Evolutionary conservation across 495 filamentous ascomycete genomes (phyloP).

Genomic region (Cercophora newfieldiana): DNA sequence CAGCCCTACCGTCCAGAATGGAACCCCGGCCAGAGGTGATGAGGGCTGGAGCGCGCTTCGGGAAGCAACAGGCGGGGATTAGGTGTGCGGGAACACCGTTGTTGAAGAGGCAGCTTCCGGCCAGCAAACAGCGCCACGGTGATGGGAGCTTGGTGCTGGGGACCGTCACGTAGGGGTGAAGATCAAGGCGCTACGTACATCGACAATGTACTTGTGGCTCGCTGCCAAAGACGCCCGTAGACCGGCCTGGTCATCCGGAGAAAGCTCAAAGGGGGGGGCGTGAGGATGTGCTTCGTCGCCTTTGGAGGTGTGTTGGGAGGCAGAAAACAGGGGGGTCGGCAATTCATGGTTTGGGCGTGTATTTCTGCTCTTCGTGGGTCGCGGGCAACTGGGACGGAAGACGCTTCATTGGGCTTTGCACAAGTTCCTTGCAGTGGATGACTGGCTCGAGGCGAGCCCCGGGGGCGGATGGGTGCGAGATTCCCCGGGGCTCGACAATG

Average conservation of each 20-base stretch:
- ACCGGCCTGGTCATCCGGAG: background rate
- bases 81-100: background rate
- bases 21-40: background rate
- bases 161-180: background rate
- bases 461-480: background rate
- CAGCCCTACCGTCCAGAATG: background rate
- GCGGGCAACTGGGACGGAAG: background rate
- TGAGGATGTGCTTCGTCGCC: background rate
- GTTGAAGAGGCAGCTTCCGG: background rate
- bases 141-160: background rate
- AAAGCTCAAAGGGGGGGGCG: background rate
- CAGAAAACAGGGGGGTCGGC: background rate
- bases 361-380: slow-evolving; percentile 3
- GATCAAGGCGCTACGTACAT: background rate
- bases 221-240: background rate
- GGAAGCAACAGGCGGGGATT: background rate
- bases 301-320: background rate
- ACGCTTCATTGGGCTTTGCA: slow-evolving; percentile 22
- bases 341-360: background rate
- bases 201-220: background rate
- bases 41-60: background rate
- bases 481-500: background rate
- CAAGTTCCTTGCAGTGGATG: slow-evolving; percentile 23
- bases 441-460: background rate
- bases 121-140: background rate